phyloP scores from a whole-genome alignment of 306 rosid species.

The Fragaria ananassa region DNA sequence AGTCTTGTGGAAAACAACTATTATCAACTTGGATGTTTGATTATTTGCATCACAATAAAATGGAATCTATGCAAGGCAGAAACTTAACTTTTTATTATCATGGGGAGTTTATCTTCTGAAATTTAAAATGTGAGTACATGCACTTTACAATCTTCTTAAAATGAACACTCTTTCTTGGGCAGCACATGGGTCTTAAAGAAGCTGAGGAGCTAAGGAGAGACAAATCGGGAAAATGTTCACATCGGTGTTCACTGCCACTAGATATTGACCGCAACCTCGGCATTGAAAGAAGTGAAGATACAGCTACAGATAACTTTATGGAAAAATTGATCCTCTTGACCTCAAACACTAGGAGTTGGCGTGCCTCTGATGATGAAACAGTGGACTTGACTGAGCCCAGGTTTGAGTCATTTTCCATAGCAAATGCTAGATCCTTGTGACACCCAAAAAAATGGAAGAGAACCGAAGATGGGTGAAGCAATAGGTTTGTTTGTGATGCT shows the following conservation, averaged over 20 bases:
- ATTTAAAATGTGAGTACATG: constrained; percentile 19
- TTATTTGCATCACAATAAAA: not conserved
- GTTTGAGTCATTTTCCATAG: constrained; percentile 66
- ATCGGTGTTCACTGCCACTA: constrained; percentile 32
- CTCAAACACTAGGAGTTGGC: constrained; percentile 48
- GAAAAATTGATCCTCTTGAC: constrained; percentile 50
- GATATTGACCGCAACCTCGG: constrained; percentile 37
- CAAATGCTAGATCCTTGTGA: constrained; percentile 32
- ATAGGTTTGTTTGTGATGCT: constrained; percentile 9
- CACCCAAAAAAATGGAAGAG: not conserved
- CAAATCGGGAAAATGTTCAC: constrained; percentile 33
- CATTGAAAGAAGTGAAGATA: constrained; percentile 31
- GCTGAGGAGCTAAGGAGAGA: constrained; percentile 48
- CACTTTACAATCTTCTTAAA: constrained; percentile 9
- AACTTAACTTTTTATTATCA: constrained; percentile 5
- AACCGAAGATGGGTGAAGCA: constrained; percentile 9
- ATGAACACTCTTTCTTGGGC: constrained; percentile 24
- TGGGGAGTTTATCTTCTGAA: constrained; percentile 27
- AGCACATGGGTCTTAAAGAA: constrained; percentile 30
- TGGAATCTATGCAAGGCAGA: not conserved
- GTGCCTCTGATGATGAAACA: constrained; percentile 53
- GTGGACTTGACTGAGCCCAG: constrained; percentile 89
- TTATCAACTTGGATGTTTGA: not conserved
- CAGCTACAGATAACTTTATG: constrained; percentile 42
- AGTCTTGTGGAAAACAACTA: not conserved